Evolutionary conservation across 768 basidiomycete species (phyloP).

Genomic region (Guyanaporus albipodus): DNA sequence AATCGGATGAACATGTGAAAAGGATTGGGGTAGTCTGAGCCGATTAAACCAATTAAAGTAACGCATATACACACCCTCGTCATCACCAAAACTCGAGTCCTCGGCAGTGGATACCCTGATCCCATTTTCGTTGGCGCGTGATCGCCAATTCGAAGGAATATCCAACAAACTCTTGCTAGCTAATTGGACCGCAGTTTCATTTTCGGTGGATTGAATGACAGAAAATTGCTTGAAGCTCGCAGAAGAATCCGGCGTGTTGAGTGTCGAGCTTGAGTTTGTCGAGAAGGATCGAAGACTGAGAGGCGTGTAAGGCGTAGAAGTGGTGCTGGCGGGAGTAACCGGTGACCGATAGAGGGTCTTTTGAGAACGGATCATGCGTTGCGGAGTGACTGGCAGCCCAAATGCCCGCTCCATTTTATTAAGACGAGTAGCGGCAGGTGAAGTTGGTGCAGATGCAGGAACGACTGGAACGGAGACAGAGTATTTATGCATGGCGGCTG

Average conservation of each 20-base stretch:
- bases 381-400: slow-evolving; percentile 57
- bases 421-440: slow-evolving; percentile 38
- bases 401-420: slow-evolving; percentile 28
- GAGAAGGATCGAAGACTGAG: slow-evolving; percentile 63
- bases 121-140: slow-evolving; percentile 65
- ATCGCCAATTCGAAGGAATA: slow-evolving; percentile 68
- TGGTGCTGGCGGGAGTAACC: slow-evolving; percentile 50
- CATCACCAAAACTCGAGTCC: slow-evolving; percentile 40
- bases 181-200: slow-evolving; percentile 21
- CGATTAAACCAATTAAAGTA: slow-evolving; percentile 6
- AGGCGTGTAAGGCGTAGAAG: slow-evolving; percentile 62
- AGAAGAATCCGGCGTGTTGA: slow-evolving; percentile 54
- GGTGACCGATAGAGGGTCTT: slow-evolving; percentile 53
- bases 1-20: slow-evolving; percentile 7
- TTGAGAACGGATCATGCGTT: slow-evolving; percentile 48
- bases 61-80: slow-evolving; percentile 43
- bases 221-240: slow-evolving; percentile 40
- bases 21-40: slow-evolving; percentile 12
- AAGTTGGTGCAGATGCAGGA: slow-evolving; percentile 43
- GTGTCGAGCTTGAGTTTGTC: slow-evolving; percentile 44
- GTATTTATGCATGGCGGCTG: slow-evolving; percentile 29
- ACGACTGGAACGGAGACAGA: slow-evolving; percentile 28
- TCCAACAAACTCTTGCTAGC: slow-evolving; percentile 53
- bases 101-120: slow-evolving; percentile 54
- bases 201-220: slow-evolving; percentile 43